Base-by-base conservation (phyloP, 352 stramenopile genomes). In the Pythium sukuiense region DNA sequence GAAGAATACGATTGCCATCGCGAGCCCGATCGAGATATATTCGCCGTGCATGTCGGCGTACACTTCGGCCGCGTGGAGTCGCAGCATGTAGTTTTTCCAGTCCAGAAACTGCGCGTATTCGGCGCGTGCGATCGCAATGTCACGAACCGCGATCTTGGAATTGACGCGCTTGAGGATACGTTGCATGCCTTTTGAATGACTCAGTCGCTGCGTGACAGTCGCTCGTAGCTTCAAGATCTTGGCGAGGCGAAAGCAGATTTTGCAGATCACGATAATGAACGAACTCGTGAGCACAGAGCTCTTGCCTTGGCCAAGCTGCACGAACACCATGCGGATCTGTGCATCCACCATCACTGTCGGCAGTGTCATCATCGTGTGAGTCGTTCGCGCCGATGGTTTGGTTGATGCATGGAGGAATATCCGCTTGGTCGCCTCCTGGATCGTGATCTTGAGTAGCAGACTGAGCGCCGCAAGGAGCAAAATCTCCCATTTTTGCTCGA, bases 41-140 rank as follows among this genome's bases (percentile, higher is more conserved):
- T 83, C 76, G 30, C 61, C 76, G 49, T 83, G 67, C 76, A 79
- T 83, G 48, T 79, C 73, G 2, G 73, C 72, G 30, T 79, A 83
- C 11, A 83, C 76, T 27, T 80, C 73, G 5, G 73, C 73, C 3
- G 73, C 76, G 26, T 83, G 76, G n/a, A 79, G 14, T 1, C 66
- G 59, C 8, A 79, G 46, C 48, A 65, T 69, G 52, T 64, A 59
- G 16, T 79, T 74, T 26, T 77, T 78, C 69, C 71, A 81, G 52
- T 79, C 69, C n/a, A 81, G 60, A 63, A 79, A 79, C 26, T 71
- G 69, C 27, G 60, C 52, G 45, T 79, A 77, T 50, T 79, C 71
- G 18, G 59, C 65, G 14, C 71, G 71, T 18, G 74, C 71, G 13
- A 54, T 46, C 12, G 41, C 33, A 16, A 71, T n/a, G 12, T 79